A percentile compares a stretch with the other conserved stretches of the same genome.
phyloP scores from a whole-genome alignment of 176 grass and related monocot species.

The Carex pumila region DNA sequence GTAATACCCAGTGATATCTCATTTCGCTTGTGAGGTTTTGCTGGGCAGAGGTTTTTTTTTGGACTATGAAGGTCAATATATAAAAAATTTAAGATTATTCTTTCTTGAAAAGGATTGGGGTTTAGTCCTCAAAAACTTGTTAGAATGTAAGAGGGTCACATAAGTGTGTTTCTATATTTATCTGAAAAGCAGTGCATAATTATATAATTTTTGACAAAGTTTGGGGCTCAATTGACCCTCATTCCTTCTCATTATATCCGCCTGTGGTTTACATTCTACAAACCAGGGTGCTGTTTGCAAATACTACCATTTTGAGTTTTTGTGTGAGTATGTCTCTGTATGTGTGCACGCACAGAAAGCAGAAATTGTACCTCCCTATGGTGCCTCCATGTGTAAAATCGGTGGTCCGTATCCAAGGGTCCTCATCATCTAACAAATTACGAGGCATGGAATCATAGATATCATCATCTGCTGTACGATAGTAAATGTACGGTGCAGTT shows the following conservation, averaged over 20 bases:
- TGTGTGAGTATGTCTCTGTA: neutral
- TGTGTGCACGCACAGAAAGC: neutral
- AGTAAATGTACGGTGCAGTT: slow-evolving; percentile 31
- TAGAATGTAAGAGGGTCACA: neutral
- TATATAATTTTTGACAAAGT: neutral
- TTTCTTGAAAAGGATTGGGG: no score
- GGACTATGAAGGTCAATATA: neutral
- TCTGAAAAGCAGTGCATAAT: neutral
- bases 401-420: slow-evolving; percentile 74
- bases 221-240: neutral
- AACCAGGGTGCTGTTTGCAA: neutral
- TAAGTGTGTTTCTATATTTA: neutral
- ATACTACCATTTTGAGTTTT: neutral
- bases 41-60: neutral
- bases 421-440: slow-evolving; percentile 65
- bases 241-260: neutral
- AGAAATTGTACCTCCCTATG: slow-evolving; percentile 35
- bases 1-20: neutral
- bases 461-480: slow-evolving; percentile 82
- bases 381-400: slow-evolving; percentile 57
- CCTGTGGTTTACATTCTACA: neutral
- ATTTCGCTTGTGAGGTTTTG: neutral
- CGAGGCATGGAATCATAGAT: slow-evolving; percentile 49
- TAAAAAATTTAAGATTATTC: neutral
- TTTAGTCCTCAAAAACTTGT: neutral